A percentile compares a stretch with the other conserved stretches of the same genome.
Conservation (phyloP, 345 rosid species). For the Cardamine chenopodiifolia region DNA sequence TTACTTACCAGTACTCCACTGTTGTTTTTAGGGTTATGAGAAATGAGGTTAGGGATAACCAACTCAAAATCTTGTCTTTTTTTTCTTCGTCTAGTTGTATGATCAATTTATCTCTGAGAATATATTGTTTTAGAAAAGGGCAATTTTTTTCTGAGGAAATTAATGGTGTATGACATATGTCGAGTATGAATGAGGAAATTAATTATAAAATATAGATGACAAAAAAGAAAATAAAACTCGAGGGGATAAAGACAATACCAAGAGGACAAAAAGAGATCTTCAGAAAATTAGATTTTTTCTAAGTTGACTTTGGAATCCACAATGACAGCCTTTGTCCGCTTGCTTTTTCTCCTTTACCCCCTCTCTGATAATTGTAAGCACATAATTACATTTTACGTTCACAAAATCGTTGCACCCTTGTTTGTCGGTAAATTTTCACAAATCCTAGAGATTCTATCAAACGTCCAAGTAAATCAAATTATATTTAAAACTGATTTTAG, state of each 20-base stretch:
- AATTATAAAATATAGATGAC: background rate
- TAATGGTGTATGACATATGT: background rate
- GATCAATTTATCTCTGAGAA: slow-evolving; percentile 16
- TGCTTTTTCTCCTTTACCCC: slow-evolving; percentile 2
- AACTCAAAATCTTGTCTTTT: slow-evolving; percentile 9
- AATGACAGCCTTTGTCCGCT: slow-evolving; percentile 35
- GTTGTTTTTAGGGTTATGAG: slow-evolving; percentile 24
- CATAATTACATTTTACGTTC: background rate
- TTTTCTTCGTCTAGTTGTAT: background rate
- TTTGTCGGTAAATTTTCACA: background rate
- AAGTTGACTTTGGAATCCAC: slow-evolving; percentile 33
- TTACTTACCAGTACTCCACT: background rate
- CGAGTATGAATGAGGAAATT: background rate
- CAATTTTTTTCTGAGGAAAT: background rate
- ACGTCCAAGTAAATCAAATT: background rate
- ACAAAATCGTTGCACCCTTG: background rate
- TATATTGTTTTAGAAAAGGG: slow-evolving; percentile 6
- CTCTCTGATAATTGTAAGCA: background rate
- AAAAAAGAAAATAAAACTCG: background rate
- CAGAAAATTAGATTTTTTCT: background rate
- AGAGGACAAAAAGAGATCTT: slow-evolving; percentile 28
- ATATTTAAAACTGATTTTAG: background rate
- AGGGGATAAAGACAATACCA: slow-evolving; percentile 27
- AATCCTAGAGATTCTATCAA: background rate
- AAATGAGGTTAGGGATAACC: slow-evolving; percentile 2